Base-by-base conservation (phyloP, 805 yeast species). In the Kuraishia piskuri region DNA sequence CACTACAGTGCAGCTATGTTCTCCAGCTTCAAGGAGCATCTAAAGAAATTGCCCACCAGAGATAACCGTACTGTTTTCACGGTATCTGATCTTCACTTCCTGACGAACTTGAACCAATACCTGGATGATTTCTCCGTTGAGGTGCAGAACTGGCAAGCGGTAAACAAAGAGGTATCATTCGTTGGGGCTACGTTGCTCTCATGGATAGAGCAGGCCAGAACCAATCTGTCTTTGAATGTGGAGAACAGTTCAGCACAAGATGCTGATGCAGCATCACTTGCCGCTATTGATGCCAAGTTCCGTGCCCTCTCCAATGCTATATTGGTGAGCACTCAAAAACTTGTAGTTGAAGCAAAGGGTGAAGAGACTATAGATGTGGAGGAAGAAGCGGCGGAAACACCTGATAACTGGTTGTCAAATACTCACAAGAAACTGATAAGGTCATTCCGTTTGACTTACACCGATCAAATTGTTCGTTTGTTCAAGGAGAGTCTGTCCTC, bases 11-110 rank as follows among this genome's bases (percentile, higher is more conserved):
- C 40, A 31, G 17, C 40, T 10, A 4, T 31, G 17, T 31, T 31
- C 14, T 31, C 40, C 17, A 31, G 40, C 14, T 31, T 31, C 40
- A 31, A 31, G 17, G 40, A 10, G 9, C 40, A 31, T 31, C 17
- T 31, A n/a, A 5, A 31, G 14, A 4, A 31, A 31, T 12, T 31
- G 17, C n/a, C 17, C 8, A 12, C 17, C 17, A 31, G 40, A 31
- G 40, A 31, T 12, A 3, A n/a, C 14, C 9, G 14, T 4, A 31
- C 17, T 4, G 40, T 31, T 6, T 3, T 31, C 40, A 31, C 40
- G 9, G 8, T 12, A 4, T 10, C 40, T n/a, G 40, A 31, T 10
- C 60, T 61, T 50, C 63, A 67, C 6, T 37, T 52, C 4, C 56
- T 59, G 40, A 55, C 63, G 22, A 40, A 52, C 8, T 54, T 54